Base-by-base conservation (phyloP, 106 monocot genomes). In the Dioscorea dumetorum region DNA sequence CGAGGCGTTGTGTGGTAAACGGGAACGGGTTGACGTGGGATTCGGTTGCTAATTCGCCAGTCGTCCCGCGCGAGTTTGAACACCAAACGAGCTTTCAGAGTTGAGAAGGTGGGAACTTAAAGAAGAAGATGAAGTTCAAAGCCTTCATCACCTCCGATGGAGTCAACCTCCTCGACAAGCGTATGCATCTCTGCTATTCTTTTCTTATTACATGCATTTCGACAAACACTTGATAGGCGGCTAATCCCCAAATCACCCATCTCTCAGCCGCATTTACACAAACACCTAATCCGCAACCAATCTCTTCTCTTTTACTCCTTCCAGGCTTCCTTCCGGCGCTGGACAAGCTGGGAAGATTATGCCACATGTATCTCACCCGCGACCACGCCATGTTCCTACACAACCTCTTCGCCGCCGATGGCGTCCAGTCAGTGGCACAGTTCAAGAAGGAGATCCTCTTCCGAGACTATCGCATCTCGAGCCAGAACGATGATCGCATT, bases 331-430 rank as follows among this genome's bases (percentile, higher is more conserved):
- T 97, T 31, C 92, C 97, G 63, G 82, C 92, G 18, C 73, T 99
- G 58, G 97, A 99, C 65, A 99, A 93, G 80, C 70, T 93, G 56
- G 97, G 92, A 2, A 75, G 85, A 28, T 24, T 82, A 10, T 99
- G 90, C 83, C 90, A 90, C 70, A 60, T 99, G 31, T 90, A 87
- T 73, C 80, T 99, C 14, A 99, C 92, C 22, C 82, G 70, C 15
- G 77, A 81, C 54, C 92, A 99, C 79, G 74, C 77, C 72, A 80
- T 85, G 82, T 81, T 99, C 83, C 92, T 99, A 64, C 93, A 99
- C 81, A 89, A 87, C 77, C 82, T 92, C 51, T 69, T 85, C 59
- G 50, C 69, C 52, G 78, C 73, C 50, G 84, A 84, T 33, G 97
- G 91, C 21, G 76, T 85, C 16, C 92, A 99, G 66, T 99, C 87